Base-by-base conservation (phyloP, 805 yeast genomes). In the Ogataea salicorniae region DNA sequence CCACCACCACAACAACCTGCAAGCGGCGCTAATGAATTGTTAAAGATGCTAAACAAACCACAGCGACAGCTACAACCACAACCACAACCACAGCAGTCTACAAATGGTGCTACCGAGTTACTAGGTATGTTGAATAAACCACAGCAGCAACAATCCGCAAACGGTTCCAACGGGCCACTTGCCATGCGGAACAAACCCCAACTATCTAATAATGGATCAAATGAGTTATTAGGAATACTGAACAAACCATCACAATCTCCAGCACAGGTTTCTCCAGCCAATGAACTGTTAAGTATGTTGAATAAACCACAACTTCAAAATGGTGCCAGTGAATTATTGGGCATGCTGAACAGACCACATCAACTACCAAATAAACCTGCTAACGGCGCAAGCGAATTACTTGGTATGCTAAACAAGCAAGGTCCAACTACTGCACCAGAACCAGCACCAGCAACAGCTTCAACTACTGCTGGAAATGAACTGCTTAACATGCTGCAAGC, bases 251-350 rank as follows among this genome's bases (percentile, higher is more conserved):
- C 34, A 15, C 16, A 15, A 18, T 26, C 31, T 26, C 8, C 17
- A 8, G n/a, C 18, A 5, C 16, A 33, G 18, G n/a, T 29, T 7
- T 17, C 31, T 20, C 37, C 43, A 20, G 43, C 46, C 4, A 18
- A 26, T 13, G 54, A 46, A 31, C 40, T 50, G 16, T 43, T 53
- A 29, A 50, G 46, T 18, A 5, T 53, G n/a, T 23, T 53, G 41
- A 49, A 47, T 16, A 39, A 39, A 11, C 36, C 45, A 11, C 46
- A 44, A 22, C 46, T 46, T 2, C 41, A 46, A 29, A 15, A 37
- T n/a, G 41, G 42, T 42, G 41, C 50, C 3, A 47, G 53, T 22
- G 50, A 45, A 15, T 41, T 49, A 26, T 47, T 53, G 13, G 42
- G 37, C 18, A 46, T 46, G 11, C 43, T 52, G 23, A 46, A 46